Evolutionary conservation across 2,329 filamentous ascomycete genomes (phyloP).

Genomic region (Neoscytalidium dimidiatum): DNA sequence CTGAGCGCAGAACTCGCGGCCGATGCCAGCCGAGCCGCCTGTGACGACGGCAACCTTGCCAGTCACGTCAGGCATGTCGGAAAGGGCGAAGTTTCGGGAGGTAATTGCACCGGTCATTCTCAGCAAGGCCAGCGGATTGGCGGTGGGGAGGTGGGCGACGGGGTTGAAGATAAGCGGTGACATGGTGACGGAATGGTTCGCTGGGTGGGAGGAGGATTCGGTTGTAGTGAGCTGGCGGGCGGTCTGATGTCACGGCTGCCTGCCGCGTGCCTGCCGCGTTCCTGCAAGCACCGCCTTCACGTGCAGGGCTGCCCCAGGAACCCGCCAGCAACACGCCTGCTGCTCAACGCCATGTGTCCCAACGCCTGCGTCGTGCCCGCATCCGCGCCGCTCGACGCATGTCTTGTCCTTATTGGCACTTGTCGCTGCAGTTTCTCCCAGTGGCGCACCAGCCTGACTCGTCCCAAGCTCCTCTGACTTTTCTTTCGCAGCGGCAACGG

Average conservation of each 20-base stretch:
- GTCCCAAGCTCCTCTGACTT: neutral
- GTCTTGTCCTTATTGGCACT: conserved; percentile 1
- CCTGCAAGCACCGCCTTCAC: no score
- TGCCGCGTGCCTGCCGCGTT: no score
- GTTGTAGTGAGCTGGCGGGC: neutral
- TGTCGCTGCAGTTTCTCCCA: neutral
- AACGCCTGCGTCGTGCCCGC: neutral
- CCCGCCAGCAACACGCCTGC: neutral
- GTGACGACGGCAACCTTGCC: conserved; percentile 34
- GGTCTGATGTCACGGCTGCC: neutral
- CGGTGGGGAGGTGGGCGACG: conserved; percentile 14
- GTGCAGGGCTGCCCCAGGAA: neutral
- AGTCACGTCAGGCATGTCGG: conserved; percentile 29
- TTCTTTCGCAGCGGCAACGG: neutral
- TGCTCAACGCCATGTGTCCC: conserved; percentile 12
- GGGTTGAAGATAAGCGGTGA: conserved; percentile 7
- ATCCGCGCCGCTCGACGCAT: neutral
- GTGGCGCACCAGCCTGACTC: neutral
- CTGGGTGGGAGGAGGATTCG: no score
- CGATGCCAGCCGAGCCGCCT: conserved; percentile 35
- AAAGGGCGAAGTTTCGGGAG: conserved; percentile 30
- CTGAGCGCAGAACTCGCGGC: conserved; percentile 34
- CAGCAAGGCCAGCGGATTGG: conserved; percentile 18
- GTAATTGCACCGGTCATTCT: conserved; percentile 29
- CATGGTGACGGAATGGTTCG: neutral